These are phyloP conservation scores for Neurospora crassa DNA, from an alignment of 2,329 filamentous ascomycete genomes.

Conservation along the genomic window DNA sequence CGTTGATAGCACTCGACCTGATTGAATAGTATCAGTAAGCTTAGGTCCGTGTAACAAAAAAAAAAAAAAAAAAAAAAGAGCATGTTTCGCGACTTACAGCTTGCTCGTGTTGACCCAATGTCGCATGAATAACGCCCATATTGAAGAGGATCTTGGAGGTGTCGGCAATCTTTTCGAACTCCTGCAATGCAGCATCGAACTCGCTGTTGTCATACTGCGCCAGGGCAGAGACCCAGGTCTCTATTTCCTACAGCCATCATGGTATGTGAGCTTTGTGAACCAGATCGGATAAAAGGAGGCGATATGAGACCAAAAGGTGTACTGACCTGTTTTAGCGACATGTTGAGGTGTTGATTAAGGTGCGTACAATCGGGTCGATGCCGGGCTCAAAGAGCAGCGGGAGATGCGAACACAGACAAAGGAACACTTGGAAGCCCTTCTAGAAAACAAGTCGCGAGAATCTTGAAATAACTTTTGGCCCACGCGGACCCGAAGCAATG, in stretches of 20 bases:
- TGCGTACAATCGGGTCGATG: background rate
- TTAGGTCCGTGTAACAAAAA: background rate
- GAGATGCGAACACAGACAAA: constrained; percentile 10
- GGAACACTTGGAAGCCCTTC: constrained; percentile 10
- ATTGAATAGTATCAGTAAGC: constrained; percentile 6
- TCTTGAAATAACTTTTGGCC: background rate
- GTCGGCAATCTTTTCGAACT: constrained; percentile 81
- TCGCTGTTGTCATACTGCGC: constrained; percentile 93
- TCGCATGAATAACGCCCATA: constrained; percentile 94
- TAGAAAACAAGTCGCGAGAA: constrained; percentile 5
- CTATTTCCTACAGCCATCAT: constrained; percentile 66
- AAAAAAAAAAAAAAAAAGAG: background rate
- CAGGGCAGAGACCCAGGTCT: constrained; percentile 92
- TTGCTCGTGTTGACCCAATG: constrained; percentile 88
- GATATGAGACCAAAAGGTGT: background rate
- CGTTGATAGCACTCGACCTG: constrained; percentile 93
- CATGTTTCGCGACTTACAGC: constrained; percentile 53
- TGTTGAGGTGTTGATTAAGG: constrained; percentile 22
- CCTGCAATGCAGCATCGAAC: constrained; percentile 77
- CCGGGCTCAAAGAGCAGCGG: background rate
- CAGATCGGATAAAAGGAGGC: background rate
- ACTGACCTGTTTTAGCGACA: constrained; percentile 52
- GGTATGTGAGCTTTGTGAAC: constrained; percentile 8
- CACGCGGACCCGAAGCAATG: background rate
- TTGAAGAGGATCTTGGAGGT: constrained; percentile 99